A percentile compares a stretch with the other conserved stretches of the same genome.
phyloP scores from a whole-genome alignment of 257 asterid genomes.

The Perilla frutescens region DNA sequence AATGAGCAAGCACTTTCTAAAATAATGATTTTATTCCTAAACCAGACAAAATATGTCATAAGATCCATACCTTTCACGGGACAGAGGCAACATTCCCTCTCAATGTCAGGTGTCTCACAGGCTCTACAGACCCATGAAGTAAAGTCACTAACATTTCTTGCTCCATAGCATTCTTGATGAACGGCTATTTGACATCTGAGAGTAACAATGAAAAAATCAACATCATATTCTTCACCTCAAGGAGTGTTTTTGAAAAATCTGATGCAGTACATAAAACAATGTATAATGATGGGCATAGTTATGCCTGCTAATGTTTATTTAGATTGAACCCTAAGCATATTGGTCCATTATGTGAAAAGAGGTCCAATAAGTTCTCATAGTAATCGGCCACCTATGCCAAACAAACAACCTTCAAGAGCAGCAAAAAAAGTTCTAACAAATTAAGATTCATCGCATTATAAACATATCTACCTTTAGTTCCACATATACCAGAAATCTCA shows the following conservation, averaged over 20 bases:
- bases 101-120: slow-evolving; percentile 96
- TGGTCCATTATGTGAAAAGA: slow-evolving; percentile 16
- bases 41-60: slow-evolving; percentile 14
- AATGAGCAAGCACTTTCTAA: neutral
- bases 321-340: slow-evolving; percentile 1
- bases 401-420: slow-evolving; percentile 3
- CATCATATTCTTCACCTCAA: slow-evolving; percentile 23
- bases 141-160: slow-evolving; percentile 87
- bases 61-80: slow-evolving; percentile 87
- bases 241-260: slow-evolving; percentile 8
- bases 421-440: neutral
- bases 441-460: neutral
- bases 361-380: neutral
- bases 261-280: slow-evolving; percentile 9
- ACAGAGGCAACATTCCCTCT: slow-evolving; percentile 97
- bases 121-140: slow-evolving; percentile 99
- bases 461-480: neutral
- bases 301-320: neutral
- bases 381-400: neutral
- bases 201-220: slow-evolving; percentile 34
- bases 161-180: slow-evolving; percentile 99
- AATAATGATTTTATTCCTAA: slow-evolving; percentile 21
- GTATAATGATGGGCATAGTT: slow-evolving; percentile 10
- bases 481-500: slow-evolving; percentile 10
- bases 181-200: slow-evolving; percentile 98